Conservation (phyloP, 2,329 filamentous ascomycete genomes). For the Bipolaris bicolor region DNA sequence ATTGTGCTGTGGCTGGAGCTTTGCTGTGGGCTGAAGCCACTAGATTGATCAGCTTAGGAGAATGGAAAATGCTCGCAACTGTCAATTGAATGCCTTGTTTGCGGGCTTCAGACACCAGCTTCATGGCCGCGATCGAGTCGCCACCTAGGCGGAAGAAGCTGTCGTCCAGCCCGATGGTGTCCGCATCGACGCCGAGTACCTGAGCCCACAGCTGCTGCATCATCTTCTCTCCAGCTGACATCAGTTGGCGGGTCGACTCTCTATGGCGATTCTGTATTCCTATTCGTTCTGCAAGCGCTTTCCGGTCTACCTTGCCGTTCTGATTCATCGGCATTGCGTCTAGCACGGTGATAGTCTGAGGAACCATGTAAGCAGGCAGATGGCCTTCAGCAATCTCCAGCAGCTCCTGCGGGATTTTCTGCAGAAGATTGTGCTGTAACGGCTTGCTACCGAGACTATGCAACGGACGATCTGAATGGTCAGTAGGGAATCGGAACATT, state of each 20-base stretch:
- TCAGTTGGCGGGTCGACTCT: neutral
- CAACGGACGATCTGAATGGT: neutral
- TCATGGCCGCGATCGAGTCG: conserved; percentile 36
- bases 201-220: neutral
- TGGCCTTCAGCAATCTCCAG: neutral
- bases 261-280: neutral
- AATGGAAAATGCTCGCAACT: neutral
- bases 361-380: conserved; percentile 29
- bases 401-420: conserved; percentile 4
- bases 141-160: conserved; percentile 33
- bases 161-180: conserved; percentile 11
- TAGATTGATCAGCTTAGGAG: neutral
- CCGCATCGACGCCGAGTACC: neutral
- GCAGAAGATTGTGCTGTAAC: neutral
- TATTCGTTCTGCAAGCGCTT: conserved; percentile 25
- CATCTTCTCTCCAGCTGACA: neutral
- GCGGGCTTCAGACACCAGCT: conserved; percentile 22
- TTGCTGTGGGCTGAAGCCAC: neutral
- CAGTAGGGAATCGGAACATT: conserved; percentile 3
- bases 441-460: neutral
- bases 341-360: conserved; percentile 37
- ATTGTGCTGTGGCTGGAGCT: too few species aligned
- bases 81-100: neutral
- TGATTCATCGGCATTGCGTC: conserved; percentile 29
- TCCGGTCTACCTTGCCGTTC: conserved; percentile 23